Evolutionary conservation across 768 basidiomycete genomes (phyloP).

Genomic region (Russula lepida): DNA sequence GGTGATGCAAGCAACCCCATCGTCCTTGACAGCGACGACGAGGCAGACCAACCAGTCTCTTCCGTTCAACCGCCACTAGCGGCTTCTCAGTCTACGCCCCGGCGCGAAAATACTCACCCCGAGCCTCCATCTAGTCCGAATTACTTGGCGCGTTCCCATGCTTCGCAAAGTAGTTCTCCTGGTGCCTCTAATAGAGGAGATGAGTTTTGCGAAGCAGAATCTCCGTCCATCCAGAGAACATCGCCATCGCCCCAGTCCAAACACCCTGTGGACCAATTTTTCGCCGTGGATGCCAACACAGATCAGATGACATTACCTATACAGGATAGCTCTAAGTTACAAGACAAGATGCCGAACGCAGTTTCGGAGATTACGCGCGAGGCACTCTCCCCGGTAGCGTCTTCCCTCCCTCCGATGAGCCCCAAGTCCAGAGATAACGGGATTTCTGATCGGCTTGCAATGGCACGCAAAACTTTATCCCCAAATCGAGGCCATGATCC

Average conservation of each 20-base stretch:
- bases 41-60: not conserved
- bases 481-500: not conserved
- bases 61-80: not conserved
- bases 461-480: not conserved
- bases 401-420: not conserved
- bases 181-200: not conserved
- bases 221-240: not conserved
- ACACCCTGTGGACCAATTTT: not conserved
- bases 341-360: not conserved
- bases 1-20: conserved; percentile 14
- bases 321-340: not conserved
- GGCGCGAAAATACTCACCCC: not conserved
- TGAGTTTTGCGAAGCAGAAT: not conserved
- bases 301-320: not conserved
- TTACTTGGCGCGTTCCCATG: not conserved
- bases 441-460: not conserved
- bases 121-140: not conserved
- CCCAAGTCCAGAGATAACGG: not conserved
- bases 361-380: not conserved
- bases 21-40: conserved; percentile 14
- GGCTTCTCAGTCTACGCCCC: not conserved
- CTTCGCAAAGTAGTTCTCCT: not conserved
- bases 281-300: not conserved
- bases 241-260: not conserved
- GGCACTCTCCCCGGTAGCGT: not conserved